Base-by-base conservation (phyloP, 768 basidiomycete genomes). In the Amanita subjunquillea region DNA sequence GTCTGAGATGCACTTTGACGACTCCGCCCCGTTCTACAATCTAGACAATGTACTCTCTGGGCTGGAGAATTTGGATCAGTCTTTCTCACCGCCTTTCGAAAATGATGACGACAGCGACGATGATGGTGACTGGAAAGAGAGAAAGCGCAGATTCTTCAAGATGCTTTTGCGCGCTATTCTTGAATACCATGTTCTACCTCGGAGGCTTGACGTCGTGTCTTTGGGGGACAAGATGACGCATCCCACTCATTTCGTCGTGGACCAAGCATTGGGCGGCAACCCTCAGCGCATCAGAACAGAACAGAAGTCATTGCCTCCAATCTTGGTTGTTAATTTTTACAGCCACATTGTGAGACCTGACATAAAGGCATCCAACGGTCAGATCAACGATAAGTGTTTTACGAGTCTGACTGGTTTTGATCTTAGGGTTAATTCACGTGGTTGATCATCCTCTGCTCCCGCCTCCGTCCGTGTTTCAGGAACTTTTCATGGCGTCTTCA, bases 211-310 rank as follows among this genome's bases (percentile, higher is more conserved):
- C 51, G 61, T 65, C 1, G 52, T 56, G 12, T 67, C 69, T 10
- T 70, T 85, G 17, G 70, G 72, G 7, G 65, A 70, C 58, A 82
- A 83, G 61, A 72, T 72, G 4, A 85, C 83, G 0, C 74, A 73
- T 48, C 67, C 77, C 6, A 78, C 77, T 1, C 66, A 70, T 29
- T 64, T 82, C 27, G 63, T 65, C 6, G 65, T 77, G 6, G 57
- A 63, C 4, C 67, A 73, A 44, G 71, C 72, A 8, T 62, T 77
- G 38, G 77, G 72, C 50, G 65, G 66, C 4, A 61, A 79, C 48
- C 67, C 75, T 1, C 61, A 75, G 41, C 74, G 81, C 34, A 52
- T 82, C 45, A 68, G 69, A 20, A 62, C 78, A 34, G 55, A 63
- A 38, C 60, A 65, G 40, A 62, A 54, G 3, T 38, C 64, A 34